phyloP scores from a whole-genome alignment of 2,329 filamentous ascomycete species.

The Alternaria metachromatica region DNA sequence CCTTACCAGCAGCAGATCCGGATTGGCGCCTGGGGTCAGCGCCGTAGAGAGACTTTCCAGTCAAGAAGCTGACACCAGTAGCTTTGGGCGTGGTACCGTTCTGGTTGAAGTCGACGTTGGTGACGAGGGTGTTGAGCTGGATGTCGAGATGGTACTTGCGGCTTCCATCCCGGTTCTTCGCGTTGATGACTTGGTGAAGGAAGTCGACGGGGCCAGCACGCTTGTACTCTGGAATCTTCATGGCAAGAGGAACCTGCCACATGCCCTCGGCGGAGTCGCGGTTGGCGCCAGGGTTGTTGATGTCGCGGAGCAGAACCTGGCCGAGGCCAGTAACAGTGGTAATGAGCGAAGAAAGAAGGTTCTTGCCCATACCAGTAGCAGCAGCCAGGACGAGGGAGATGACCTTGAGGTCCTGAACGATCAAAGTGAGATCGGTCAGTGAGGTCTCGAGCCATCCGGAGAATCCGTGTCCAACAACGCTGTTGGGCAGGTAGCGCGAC shows the following conservation, averaged over 20 bases:
- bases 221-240: constrained; percentile 48
- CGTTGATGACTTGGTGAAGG: constrained; percentile 56
- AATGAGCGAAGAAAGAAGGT: constrained; percentile 41
- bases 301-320: constrained; percentile 57
- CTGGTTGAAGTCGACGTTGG: constrained; percentile 70
- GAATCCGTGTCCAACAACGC: constrained; percentile 60
- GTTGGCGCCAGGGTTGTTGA: constrained; percentile 54
- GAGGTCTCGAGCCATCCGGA: constrained; percentile 63
- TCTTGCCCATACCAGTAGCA: constrained; percentile 57
- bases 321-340: constrained; percentile 54
- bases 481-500: constrained; percentile 57
- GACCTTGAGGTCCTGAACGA: constrained; percentile 60
- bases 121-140: constrained; percentile 66
- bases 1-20: constrained; percentile 14
- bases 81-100: constrained; percentile 58
- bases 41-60: constrained; percentile 48
- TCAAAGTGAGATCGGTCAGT: constrained; percentile 57
- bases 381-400: constrained; percentile 59
- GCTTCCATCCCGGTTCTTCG: constrained; percentile 57
- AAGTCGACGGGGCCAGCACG: constrained; percentile 64
- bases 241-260: constrained; percentile 65
- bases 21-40: constrained; percentile 43
- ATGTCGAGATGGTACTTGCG: constrained; percentile 64
- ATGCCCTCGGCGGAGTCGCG: constrained; percentile 58
- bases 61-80: constrained; percentile 50